Percentiles rank a stretch among this genome's conserved stretches.
Evolutionary conservation across 306 rosid genomes (phyloP).

Genomic region (Vachellia pachyceras): DNA sequence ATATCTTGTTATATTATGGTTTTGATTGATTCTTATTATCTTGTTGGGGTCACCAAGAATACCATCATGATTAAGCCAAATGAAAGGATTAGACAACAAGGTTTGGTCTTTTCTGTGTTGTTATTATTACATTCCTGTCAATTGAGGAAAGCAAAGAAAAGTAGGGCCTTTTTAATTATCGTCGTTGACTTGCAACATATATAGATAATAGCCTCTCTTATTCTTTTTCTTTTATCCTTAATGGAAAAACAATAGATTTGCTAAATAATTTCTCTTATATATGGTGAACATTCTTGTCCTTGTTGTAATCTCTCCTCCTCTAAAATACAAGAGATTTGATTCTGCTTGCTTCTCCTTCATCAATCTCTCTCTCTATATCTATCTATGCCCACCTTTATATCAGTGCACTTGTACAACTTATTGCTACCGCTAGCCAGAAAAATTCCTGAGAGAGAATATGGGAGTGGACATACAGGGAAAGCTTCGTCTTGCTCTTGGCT

Average conservation of each 20-base stretch:
- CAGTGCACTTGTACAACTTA: conserved; percentile 20
- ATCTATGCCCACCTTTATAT: conserved; percentile 41
- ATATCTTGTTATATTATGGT: not conserved
- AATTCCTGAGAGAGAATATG: conserved; percentile 42
- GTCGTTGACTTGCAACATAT: conserved; percentile 53
- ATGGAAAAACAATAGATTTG: conserved; percentile 25
- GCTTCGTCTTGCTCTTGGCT: conserved; percentile 54
- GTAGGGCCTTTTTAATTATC: conserved; percentile 41
- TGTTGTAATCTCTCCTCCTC: conserved; percentile 29
- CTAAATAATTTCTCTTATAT: conserved; percentile 25
- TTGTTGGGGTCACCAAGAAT: conserved; percentile 8
- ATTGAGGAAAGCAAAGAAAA: conserved; percentile 40
- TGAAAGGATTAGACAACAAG: conserved; percentile 19
- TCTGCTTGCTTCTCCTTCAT: conserved; percentile 39
- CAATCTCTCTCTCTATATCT: conserved; percentile 14
- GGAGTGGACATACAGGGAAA: conserved; percentile 57
- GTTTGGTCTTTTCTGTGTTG: conserved; percentile 18
- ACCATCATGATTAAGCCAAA: conserved; percentile 33
- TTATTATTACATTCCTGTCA: conserved; percentile 42
- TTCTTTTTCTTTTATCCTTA: not conserved
- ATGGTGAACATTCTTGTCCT: conserved; percentile 47
- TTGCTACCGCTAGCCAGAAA: conserved; percentile 35
- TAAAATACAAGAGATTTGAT: conserved; percentile 56
- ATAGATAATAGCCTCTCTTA: conserved; percentile 40
- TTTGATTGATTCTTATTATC: not conserved